phyloP scores from a whole-genome alignment of 768 basidiomycete species.

The Leccinum rimulosum region DNA sequence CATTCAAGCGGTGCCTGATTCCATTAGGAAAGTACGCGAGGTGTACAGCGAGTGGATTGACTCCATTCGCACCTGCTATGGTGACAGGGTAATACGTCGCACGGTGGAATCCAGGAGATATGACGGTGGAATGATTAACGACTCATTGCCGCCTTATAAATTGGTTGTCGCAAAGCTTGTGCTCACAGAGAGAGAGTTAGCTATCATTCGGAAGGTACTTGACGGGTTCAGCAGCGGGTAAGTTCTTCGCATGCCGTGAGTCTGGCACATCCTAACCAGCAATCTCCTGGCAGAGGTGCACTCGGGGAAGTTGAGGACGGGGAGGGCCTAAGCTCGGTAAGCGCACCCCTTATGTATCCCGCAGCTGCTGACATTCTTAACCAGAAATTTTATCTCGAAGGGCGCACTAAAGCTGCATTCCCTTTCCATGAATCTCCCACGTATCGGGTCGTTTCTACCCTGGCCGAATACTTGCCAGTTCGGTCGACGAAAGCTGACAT shows the following conservation, averaged over 20 bases:
- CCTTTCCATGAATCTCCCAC: slow-evolving; percentile 4
- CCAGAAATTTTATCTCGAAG: slow-evolving; percentile 12
- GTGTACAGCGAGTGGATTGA: slow-evolving; percentile 1
- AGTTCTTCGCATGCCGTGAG: neutral
- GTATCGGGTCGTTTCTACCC: neutral
- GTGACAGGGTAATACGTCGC: neutral
- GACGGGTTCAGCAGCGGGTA: slow-evolving; percentile 5
- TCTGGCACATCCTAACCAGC: neutral
- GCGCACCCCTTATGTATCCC: neutral
- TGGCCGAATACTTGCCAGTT: neutral
- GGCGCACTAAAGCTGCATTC: slow-evolving; percentile 3
- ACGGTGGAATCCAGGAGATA: slow-evolving; percentile 6
- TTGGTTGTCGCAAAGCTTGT: neutral
- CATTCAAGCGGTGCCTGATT: neutral
- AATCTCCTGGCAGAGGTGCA: neutral
- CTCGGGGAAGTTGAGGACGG: slow-evolving; percentile 1
- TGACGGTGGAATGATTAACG: slow-evolving; percentile 1
- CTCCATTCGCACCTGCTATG: slow-evolving; percentile 1
- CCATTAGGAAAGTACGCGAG: neutral
- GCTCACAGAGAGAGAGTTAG: neutral
- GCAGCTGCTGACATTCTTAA: neutral
- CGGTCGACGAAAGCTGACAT: slow-evolving; percentile 6
- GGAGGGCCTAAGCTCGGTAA: slow-evolving; percentile 1
- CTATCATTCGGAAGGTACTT: neutral
- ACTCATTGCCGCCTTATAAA: slow-evolving; percentile 3